Conservation (phyloP, 2,329 filamentous ascomycete genomes). For the Teratosphaeria epicoccoides region DNA sequence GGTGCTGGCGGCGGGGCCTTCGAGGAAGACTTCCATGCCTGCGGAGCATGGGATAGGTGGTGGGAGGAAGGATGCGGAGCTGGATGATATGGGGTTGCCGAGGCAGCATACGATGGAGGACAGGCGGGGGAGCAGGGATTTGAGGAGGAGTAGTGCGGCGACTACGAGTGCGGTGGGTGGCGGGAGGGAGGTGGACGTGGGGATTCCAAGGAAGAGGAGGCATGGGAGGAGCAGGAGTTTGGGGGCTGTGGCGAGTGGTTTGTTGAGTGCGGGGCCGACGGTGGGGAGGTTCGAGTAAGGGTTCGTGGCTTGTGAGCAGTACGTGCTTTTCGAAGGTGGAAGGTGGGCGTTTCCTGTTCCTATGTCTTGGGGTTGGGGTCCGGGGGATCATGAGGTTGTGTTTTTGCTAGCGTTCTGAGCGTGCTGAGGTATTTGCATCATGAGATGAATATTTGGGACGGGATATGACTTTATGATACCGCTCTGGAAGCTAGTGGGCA, state of each 20-base stretch:
- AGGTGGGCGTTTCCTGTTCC: neutral
- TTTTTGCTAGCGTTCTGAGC: slow-evolving; percentile 4
- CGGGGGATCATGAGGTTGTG: neutral
- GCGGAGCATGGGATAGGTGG: neutral
- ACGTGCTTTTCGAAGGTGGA: neutral
- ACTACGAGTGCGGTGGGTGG: slow-evolving; percentile 11
- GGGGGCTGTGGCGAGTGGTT: slow-evolving; percentile 15
- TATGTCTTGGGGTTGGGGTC: no score
- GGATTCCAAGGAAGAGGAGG: slow-evolving; percentile 10
- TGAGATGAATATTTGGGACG: no score
- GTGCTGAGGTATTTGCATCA: neutral
- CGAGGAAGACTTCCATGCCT: neutral
- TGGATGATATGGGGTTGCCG: slow-evolving; percentile 20
- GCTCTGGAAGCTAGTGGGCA: no score
- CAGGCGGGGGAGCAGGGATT: neutral
- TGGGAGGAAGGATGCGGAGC: slow-evolving; percentile 17
- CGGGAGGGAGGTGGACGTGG: slow-evolving; percentile 6
- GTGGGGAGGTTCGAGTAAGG: slow-evolving; percentile 1
- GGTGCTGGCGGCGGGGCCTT: slow-evolving; percentile 26
- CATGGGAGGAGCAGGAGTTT: slow-evolving; percentile 15
- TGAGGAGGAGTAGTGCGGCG: neutral
- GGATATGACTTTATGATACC: no score
- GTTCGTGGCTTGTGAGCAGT: neutral
- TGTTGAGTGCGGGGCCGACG: slow-evolving; percentile 4
- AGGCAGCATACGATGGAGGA: slow-evolving; percentile 10